Base-by-base conservation (phyloP, 345 rosid genomes). In the Limnanthes douglasii region DNA sequence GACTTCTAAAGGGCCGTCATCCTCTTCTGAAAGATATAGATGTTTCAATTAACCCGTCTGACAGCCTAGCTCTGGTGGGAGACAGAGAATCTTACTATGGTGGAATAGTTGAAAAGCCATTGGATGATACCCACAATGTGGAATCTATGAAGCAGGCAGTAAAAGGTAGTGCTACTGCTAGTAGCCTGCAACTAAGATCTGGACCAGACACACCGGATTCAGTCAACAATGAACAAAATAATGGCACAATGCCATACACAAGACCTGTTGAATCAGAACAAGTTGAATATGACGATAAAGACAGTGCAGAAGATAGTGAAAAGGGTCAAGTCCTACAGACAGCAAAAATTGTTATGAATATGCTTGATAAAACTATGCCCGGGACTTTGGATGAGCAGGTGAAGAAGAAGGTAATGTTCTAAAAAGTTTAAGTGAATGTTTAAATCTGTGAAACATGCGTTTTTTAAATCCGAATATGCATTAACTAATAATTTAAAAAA, bases 1-100 rank as follows among this genome's bases (percentile, higher is more conserved):
- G 81, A 53, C 86, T 88, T 62, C 55, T 88, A 39, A 88, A 88
- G 71, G 97, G 97, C 37, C 93, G 86, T 21, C 97, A 88, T 68
- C 97, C 97, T 31, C 86, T 88, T 51, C 38, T 88, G 55, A 62
- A 70, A 53, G 95, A 88, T 57, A 60, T 83, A 33, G 97, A 88
- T 56, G 59, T 83, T 43, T 54, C 69, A 45, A 65, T 83, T 55
- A 76, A 68, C 49, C 92, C 86, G 48, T 43, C 71, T 15, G 56
- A 68, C 50, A 80, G 83, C 46, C 57, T 72, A 39, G 45, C 64
- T 46, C 53, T 60, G 53, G 42, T 54, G 33, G 77, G 77, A 48
- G 50, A 57, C 37, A 57, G 46, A 54, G 43, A 47, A 53, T 44
- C 69, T 41, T 54, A 53, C 50, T 61, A 60, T 46, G 37, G 23